phyloP scores from a whole-genome alignment of 345 rosid species.

The Turritis glabra region DNA sequence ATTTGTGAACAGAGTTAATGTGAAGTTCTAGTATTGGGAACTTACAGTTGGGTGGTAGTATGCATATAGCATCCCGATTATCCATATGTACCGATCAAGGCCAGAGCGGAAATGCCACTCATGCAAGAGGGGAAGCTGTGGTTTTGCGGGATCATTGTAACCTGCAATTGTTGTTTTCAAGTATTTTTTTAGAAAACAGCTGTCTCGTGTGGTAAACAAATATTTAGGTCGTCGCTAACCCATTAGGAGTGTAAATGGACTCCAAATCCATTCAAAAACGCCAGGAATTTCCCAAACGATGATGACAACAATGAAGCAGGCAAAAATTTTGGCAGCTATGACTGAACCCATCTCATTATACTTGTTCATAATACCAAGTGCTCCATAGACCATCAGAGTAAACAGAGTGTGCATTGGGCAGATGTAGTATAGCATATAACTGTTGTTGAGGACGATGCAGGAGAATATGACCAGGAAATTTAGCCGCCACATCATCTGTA shows the following conservation, averaged over 20 bases:
- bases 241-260: conserved; percentile 80
- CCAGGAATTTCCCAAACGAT: conserved; percentile 96
- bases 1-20: conserved; percentile 23
- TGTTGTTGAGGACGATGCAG: conserved; percentile 84
- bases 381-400: conserved; percentile 98
- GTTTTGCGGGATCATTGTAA: conserved; percentile 88
- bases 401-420: conserved; percentile 99
- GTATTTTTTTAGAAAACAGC: not conserved
- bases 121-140: conserved; percentile 65
- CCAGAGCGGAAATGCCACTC: conserved; percentile 99
- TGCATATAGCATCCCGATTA: conserved; percentile 96
- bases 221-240: conserved; percentile 54
- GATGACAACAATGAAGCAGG: conserved; percentile 86
- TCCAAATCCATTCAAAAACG: conserved; percentile 89
- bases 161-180: conserved; percentile 55
- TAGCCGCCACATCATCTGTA: conserved; percentile 99
- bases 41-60: conserved; percentile 98
- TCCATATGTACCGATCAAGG: conserved; percentile 99
- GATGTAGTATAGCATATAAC: conserved; percentile 90
- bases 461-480: conserved; percentile 90
- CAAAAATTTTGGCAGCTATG: conserved; percentile 66
- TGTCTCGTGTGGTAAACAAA: conserved; percentile 20
- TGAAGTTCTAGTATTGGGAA: conserved; percentile 24
- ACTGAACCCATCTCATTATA: conserved; percentile 82
- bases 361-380: conserved; percentile 88